phyloP scores from a whole-genome alignment of 2,329 filamentous ascomycete species.

The Verticillium zaregamsianum region DNA sequence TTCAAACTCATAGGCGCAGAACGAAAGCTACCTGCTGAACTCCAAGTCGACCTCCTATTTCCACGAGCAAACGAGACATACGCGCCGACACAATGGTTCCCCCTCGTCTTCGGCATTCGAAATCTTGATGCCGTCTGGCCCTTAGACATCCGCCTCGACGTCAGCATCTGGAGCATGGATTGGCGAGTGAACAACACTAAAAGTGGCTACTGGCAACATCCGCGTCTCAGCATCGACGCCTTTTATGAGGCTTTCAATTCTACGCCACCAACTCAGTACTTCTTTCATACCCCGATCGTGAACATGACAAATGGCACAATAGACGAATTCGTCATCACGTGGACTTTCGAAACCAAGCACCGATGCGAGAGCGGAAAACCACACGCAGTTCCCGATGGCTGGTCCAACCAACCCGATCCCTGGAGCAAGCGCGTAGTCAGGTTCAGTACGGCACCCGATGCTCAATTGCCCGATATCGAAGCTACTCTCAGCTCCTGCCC shows the following conservation, averaged over 20 bases:
- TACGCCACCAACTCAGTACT: not conserved
- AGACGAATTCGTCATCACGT: not conserved
- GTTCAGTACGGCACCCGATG: not conserved
- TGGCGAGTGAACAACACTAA: not conserved
- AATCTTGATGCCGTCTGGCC: slow-evolving; percentile 10
- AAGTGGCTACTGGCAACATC: too few species aligned
- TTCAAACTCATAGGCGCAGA: not conserved
- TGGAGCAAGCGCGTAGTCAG: not conserved
- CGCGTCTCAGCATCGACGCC: not conserved
- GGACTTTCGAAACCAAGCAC: not conserved
- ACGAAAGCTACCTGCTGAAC: not conserved
- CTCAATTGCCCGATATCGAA: not conserved
- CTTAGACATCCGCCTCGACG: not conserved
- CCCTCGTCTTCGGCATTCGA: slow-evolving; percentile 20
- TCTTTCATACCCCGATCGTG: not conserved
- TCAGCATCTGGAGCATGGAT: not conserved
- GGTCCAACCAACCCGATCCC: not conserved
- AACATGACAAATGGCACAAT: slow-evolving; percentile 5
- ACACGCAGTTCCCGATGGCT: not conserved
- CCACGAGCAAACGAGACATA: slow-evolving; percentile 21
- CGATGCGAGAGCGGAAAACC: not conserved
- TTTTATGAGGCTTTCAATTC: not conserved
- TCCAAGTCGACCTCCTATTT: slow-evolving; percentile 17
- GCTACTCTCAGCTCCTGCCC: not conserved
- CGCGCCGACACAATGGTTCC: slow-evolving; percentile 14